Evolutionary conservation across 2,329 filamentous ascomycete genomes (phyloP).

Genomic region (Teratosphaeria zuluensis): DNA sequence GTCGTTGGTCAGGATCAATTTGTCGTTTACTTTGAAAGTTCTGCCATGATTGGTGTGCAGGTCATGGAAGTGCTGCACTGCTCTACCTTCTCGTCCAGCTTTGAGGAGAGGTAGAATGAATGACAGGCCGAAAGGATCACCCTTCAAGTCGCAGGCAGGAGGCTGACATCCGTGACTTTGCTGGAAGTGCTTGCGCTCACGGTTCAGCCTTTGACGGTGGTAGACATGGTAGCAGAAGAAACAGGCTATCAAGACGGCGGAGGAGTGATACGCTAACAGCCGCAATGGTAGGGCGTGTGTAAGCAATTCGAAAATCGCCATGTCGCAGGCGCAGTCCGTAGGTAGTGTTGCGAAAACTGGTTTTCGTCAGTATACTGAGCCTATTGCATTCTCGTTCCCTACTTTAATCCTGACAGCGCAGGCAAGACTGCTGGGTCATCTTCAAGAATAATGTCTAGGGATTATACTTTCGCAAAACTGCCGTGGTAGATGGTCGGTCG

Average conservation of each 20-base stretch:
- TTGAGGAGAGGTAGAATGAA: background rate
- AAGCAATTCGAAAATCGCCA: background rate
- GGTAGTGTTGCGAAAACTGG: background rate
- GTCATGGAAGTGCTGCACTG: background rate
- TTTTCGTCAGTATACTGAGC: too few species aligned
- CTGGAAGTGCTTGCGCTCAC: background rate
- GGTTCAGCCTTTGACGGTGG: background rate
- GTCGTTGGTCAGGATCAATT: background rate
- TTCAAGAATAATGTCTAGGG: background rate
- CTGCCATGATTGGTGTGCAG: background rate
- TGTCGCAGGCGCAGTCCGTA: background rate
- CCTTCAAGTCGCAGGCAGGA: background rate
- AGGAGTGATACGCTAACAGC: background rate
- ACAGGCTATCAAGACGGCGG: background rate
- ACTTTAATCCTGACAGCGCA: background rate
- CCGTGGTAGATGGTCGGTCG: background rate
- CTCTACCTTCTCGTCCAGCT: background rate
- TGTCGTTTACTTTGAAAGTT: background rate
- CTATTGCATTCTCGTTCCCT: background rate
- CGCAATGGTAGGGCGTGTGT: background rate
- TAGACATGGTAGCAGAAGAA: background rate
- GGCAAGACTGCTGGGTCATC: background rate
- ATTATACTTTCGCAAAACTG: background rate
- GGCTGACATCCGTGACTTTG: background rate
- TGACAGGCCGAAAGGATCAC: background rate